These are phyloP conservation scores for Aspergillus sojae DNA, from an alignment of 2,329 filamentous ascomycete species.

Conservation along the genomic window DNA sequence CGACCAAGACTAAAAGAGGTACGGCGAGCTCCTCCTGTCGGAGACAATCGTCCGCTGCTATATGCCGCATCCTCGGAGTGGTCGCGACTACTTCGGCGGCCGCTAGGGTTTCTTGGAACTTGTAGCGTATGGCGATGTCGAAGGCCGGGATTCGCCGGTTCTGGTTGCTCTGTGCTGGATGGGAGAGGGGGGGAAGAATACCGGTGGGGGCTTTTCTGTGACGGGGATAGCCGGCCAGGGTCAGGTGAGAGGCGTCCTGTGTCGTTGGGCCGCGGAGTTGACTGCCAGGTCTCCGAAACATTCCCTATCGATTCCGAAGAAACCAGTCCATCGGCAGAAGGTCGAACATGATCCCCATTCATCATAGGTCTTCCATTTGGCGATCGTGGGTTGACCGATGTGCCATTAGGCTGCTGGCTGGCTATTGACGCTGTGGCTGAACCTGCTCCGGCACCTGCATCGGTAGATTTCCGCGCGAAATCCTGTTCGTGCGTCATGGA, in stretches of 20 bases:
- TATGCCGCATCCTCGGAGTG: conserved; percentile 63
- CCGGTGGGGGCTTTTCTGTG: conserved; percentile 34
- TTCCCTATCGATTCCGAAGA: conserved; percentile 31
- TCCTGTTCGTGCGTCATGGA: conserved; percentile 32
- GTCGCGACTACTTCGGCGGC: conserved; percentile 67
- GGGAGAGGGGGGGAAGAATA: conserved; percentile 56
- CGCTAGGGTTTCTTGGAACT: conserved; percentile 71
- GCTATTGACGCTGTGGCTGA: conserved; percentile 27
- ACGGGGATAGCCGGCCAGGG: conserved; percentile 31
- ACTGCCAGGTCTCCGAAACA: conserved; percentile 34
- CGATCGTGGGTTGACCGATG: conserved; percentile 24
- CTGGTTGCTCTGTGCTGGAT: conserved; percentile 58
- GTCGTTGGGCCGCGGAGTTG: conserved; percentile 38
- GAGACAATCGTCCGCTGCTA: conserved; percentile 81
- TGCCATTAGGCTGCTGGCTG: conserved; percentile 33
- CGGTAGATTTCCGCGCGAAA: conserved; percentile 29
- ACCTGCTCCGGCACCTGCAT: conserved; percentile 30
- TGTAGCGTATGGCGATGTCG: conserved; percentile 87
- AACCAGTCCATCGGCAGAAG: conserved; percentile 34
- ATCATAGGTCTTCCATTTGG: conserved; percentile 32
- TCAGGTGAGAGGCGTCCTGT: conserved; percentile 35
- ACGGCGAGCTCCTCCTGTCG: conserved; percentile 66
- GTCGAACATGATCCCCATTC: conserved; percentile 36
- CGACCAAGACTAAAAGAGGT: conserved; percentile 82
- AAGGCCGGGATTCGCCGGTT: conserved; percentile 60